Evolutionary conservation across 345 rosid species (phyloP).

Genomic region (Barbarea vulgaris): DNA sequence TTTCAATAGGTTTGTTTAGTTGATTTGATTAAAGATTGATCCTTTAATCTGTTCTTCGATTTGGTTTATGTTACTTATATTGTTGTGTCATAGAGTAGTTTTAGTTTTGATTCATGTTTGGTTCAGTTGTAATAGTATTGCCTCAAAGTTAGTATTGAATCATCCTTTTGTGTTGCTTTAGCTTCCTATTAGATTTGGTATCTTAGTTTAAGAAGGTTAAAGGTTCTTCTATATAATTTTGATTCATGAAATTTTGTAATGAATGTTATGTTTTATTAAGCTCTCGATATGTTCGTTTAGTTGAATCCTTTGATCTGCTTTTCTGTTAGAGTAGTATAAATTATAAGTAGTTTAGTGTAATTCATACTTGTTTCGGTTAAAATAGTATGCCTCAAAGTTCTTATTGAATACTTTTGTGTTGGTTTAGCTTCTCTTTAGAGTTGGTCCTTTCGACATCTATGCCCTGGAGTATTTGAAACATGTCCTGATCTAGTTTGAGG

Average conservation of each 20-base stretch:
- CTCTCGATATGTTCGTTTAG: neutral
- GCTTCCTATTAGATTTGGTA: neutral
- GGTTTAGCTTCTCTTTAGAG: neutral
- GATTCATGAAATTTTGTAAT: no score
- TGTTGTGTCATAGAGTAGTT: neutral
- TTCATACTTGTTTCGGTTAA: neutral
- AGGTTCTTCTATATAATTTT: no score
- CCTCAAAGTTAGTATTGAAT: neutral
- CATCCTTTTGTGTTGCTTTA: neutral
- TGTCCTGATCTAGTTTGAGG: constrained; percentile 6
- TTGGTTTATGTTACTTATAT: neutral
- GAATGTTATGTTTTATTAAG: neutral
- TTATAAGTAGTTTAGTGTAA: neutral
- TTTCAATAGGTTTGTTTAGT: no score
- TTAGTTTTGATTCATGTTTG: neutral
- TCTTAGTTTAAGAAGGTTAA: neutral
- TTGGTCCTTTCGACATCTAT: constrained; percentile 5
- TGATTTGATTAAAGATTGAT: neutral
- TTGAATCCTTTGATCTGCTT: neutral
- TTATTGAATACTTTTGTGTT: neutral
- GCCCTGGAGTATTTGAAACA: neutral
- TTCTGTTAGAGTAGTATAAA: neutral
- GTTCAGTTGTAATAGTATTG: neutral
- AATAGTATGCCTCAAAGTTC: neutral
- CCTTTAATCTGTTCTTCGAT: neutral